Evolutionary conservation across 441 rosid genomes (phyloP).

Genomic region (Erysimum pusillum): DNA sequence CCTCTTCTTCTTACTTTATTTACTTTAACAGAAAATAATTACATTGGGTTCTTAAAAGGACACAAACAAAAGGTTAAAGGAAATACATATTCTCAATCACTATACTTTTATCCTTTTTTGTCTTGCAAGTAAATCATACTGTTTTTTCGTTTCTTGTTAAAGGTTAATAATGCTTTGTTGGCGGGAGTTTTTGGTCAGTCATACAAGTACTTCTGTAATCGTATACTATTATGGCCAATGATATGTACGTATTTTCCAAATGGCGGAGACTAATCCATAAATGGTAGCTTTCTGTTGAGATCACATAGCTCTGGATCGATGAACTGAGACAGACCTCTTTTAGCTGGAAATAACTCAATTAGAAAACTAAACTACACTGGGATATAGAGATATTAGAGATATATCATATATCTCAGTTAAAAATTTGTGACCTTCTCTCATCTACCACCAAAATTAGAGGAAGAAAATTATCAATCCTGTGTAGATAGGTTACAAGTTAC

Average conservation of each 20-base stretch:
- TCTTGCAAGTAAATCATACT: constrained; percentile 13
- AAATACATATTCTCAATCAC: constrained; percentile 14
- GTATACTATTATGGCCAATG: too few species aligned
- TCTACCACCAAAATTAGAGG: not conserved
- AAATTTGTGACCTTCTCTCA: not conserved
- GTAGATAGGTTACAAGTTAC: not conserved
- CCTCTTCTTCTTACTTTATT: not conserved
- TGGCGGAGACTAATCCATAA: not conserved
- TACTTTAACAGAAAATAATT: not conserved
- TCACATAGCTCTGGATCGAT: not conserved
- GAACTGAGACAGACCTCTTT: not conserved
- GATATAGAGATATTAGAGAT: not conserved
- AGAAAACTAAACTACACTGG: too few species aligned
- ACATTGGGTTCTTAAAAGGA: constrained; percentile 11
- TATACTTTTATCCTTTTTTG: not conserved
- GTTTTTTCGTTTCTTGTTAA: not conserved
- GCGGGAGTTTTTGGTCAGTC: constrained; percentile 20
- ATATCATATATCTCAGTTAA: too few species aligned
- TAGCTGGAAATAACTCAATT: too few species aligned
- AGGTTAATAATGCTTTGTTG: constrained; percentile 27
- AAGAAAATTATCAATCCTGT: not conserved
- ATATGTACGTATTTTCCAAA: constrained; percentile 10
- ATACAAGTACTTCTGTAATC: constrained; percentile 8
- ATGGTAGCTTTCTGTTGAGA: not conserved
- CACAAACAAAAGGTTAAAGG: not conserved